Base-by-base conservation (phyloP, 2,329 filamentous ascomycete species). In the Neonectria coccinea region DNA sequence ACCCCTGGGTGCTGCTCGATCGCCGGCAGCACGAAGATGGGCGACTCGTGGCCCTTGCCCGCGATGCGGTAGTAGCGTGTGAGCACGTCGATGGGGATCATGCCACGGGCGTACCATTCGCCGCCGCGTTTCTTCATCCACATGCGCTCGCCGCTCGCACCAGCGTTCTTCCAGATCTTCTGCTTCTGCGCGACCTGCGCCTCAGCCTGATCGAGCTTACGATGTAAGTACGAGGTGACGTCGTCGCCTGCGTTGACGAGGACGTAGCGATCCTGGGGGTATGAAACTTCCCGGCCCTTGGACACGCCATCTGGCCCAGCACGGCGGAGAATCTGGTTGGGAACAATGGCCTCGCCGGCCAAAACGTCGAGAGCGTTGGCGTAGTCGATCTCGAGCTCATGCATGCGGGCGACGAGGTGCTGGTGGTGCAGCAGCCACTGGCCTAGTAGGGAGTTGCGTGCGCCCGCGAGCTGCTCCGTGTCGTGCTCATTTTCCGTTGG, bases 391-490 rank as follows among this genome's bases (percentile, higher is more conserved):
- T 89, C 87, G 2, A 89, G 83, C 67, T 88, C 85, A 71, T 88
- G 86, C 77, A 85, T 82, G 44, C 87, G 85, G 7, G 76, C 78
- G 14, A 86, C 78, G 12, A 89, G 82, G 61, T 84, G 80, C 70
- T 88, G 85, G 4, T 82, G 83, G 69, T 84, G 85, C 25, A 84
- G 74, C 8, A 89, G 82, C 81, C 84, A 84, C 74, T 89, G 87
- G 11, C 87, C 87, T 4, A 89, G 76, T 18, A 89, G 76, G 7
- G 82, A 84, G 62, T 82, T 83, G 67, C 84, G 83, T 18, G 83
- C 85, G 20, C 79, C 77, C 22, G 76, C 70, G 29, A 82, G 76
- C 54, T 84, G 77, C 12, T 77, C 73, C 16, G 70, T 69, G 56
- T 78, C 76, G 6, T 77, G 67, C 6, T 70, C 67, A 9, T 53